These are phyloP conservation scores for Coleophoma cylindrospora DNA, from an alignment of 2,329 filamentous ascomycete genomes.

Conservation along the genomic window DNA sequence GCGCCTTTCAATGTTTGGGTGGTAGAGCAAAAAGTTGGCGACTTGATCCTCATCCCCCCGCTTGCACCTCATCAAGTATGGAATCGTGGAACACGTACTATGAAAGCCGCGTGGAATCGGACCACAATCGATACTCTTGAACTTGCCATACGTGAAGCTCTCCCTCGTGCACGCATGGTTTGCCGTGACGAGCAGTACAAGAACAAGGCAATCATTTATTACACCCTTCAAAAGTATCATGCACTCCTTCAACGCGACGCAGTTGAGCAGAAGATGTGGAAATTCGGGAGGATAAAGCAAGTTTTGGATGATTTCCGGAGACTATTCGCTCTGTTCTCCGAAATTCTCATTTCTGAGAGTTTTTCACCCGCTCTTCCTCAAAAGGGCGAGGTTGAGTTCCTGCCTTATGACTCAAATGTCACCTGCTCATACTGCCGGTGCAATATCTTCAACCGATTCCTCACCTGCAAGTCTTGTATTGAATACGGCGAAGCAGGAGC, in stretches of 20 bases:
- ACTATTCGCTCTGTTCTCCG: slow-evolving; percentile 72
- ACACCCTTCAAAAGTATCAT: slow-evolving; percentile 75
- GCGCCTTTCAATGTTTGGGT: slow-evolving; percentile 91
- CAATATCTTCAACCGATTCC: slow-evolving; percentile 95
- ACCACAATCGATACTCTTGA: slow-evolving; percentile 89
- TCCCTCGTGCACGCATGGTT: slow-evolving; percentile 84
- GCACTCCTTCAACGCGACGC: slow-evolving; percentile 50
- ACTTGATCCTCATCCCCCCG: slow-evolving; percentile 90
- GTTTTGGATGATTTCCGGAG: slow-evolving; percentile 79
- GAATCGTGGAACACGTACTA: slow-evolving; percentile 92
- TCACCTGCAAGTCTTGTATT: slow-evolving; percentile 85
- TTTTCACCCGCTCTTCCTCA: slow-evolving; percentile 60
- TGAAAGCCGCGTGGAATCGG: slow-evolving; percentile 98
- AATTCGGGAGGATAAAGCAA: slow-evolving; percentile 49
- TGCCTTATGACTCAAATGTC: slow-evolving; percentile 84
- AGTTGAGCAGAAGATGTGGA: slow-evolving; percentile 35
- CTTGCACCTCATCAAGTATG: slow-evolving; percentile 95
- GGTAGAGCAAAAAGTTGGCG: slow-evolving; percentile 83
- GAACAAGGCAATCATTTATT: slow-evolving; percentile 94
- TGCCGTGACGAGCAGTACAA: slow-evolving; percentile 99
- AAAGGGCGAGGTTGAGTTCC: slow-evolving; percentile 66
- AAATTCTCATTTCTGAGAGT: slow-evolving; percentile 79
- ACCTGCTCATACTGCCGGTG: slow-evolving; percentile 94
- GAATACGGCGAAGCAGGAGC: slow-evolving; percentile 62
- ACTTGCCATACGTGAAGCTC: slow-evolving; percentile 77